Evolutionary conservation across 257 asterid genomes (phyloP).

Genomic region (Dorcoceras hygrometricum): DNA sequence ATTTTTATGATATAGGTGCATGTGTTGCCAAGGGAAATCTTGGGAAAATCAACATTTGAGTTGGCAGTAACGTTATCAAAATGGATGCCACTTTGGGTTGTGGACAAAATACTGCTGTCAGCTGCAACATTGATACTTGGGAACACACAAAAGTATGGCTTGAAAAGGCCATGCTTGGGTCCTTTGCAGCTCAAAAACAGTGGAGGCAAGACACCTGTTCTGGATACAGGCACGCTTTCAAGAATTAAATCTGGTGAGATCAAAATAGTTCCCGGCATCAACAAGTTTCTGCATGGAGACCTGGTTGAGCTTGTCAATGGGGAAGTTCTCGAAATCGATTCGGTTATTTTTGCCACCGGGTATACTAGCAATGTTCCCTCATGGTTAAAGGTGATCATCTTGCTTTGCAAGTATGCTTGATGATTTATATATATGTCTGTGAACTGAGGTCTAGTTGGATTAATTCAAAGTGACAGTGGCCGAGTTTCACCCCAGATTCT

Average conservation of each 20-base stretch:
- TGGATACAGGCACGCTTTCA: conserved; percentile 74
- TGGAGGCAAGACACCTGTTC: conserved; percentile 83
- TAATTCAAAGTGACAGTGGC: conserved; percentile 66
- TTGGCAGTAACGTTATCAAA: conserved; percentile 54
- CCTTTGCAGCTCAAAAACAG: conserved; percentile 75
- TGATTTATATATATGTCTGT: not conserved
- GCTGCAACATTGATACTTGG: conserved; percentile 70
- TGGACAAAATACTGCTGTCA: conserved; percentile 53
- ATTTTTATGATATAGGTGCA: conserved; percentile 50
- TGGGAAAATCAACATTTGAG: conserved; percentile 73
- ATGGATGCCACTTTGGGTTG: conserved; percentile 73
- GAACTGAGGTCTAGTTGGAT: conserved; percentile 21
- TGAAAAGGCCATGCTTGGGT: conserved; percentile 66
- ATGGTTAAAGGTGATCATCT: conserved; percentile 71
- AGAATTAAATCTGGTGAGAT: conserved; percentile 73
- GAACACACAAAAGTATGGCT: conserved; percentile 57
- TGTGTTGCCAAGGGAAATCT: conserved; percentile 78
- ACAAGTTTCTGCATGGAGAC: conserved; percentile 48
- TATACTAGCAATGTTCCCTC: conserved; percentile 91
- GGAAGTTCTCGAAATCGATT: conserved; percentile 55
- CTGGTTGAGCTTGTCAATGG: conserved; percentile 70
- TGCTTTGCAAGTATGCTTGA: not conserved
- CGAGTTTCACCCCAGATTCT: conserved; percentile 54
- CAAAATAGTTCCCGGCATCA: conserved; percentile 75
- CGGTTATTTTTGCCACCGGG: conserved; percentile 82